Evolutionary conservation across 23 red algal genomes (phyloP).

Genomic region (Gracilaria vermiculophylla): DNA sequence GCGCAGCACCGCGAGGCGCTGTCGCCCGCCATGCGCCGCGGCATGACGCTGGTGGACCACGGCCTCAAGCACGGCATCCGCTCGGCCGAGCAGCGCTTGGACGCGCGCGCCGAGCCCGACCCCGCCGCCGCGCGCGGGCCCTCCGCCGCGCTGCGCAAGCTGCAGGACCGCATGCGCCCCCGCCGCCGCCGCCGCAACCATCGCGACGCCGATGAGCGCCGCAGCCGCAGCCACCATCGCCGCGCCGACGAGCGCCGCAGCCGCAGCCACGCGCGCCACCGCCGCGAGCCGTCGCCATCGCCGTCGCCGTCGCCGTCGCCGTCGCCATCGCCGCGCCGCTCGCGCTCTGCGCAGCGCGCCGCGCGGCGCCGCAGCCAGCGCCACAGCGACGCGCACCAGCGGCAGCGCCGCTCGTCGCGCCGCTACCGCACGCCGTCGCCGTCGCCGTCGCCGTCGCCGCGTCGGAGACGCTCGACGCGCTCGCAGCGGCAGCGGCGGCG

Average conservation of each 20-base stretch:
- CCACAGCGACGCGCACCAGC: background rate
- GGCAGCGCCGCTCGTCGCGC: background rate
- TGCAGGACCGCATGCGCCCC: background rate
- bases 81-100: background rate
- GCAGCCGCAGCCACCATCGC: too few species aligned
- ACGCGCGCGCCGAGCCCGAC: background rate
- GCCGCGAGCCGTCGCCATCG: background rate
- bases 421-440: slow-evolving; percentile 5
- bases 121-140: background rate
- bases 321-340: background rate
- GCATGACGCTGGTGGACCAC: background rate
- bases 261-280: too few species aligned
- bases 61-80: background rate
- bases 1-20: background rate
- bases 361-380: background rate
- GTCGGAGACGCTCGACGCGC: background rate
- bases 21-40: background rate
- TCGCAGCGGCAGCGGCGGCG: too few species aligned
- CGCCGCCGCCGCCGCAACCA: background rate
- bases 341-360: too few species aligned
- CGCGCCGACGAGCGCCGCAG: background rate
- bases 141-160: background rate
- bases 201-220: background rate
- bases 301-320: background rate
- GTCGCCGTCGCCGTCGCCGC: background rate